Percentiles rank a stretch among this genome's conserved stretches.
Evolutionary conservation across 148 eudicot genomes (phyloP).

Genomic region (Chenopodium quinoa): DNA sequence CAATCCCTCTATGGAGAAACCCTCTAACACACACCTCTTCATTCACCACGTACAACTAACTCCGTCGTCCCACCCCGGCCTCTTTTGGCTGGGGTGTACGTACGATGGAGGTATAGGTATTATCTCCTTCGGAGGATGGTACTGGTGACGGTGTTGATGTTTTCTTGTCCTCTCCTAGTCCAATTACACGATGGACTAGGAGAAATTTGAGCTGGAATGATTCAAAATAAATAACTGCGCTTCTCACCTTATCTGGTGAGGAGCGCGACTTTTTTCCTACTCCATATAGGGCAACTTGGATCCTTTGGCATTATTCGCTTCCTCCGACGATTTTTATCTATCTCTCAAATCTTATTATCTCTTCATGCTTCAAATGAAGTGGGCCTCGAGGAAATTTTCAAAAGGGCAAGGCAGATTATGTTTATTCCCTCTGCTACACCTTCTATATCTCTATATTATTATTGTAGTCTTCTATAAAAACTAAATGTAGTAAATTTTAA

Average conservation of each 20-base stretch:
- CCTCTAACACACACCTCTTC: conserved; percentile 25
- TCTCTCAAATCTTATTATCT: background rate
- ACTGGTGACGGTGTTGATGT: conserved; percentile 13
- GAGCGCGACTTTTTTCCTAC: conserved; percentile 1
- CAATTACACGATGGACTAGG: background rate
- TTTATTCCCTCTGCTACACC: conserved; percentile 13
- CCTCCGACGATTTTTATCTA: conserved; percentile 2
- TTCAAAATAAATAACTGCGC: background rate
- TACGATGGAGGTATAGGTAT: background rate
- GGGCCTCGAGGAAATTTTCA: conserved; percentile 37
- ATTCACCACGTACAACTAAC: conserved; percentile 7
- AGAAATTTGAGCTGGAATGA: conserved; percentile 20
- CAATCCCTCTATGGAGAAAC: conserved; percentile 14
- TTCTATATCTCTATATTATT: background rate
- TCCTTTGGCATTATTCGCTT: conserved; percentile 39
- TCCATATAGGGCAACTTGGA: conserved; percentile 38
- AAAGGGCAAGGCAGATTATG: conserved; percentile 36
- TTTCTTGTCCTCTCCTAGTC: conserved; percentile 20
- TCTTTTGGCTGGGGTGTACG: background rate
- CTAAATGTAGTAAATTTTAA: background rate
- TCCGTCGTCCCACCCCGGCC: conserved; percentile 6
- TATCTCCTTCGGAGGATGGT: background rate
- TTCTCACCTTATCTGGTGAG: background rate
- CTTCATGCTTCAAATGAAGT: conserved; percentile 34
- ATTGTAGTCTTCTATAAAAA: background rate